phyloP scores from a whole-genome alignment of 805 yeast genomes.

The Ogataea ramenticola region DNA sequence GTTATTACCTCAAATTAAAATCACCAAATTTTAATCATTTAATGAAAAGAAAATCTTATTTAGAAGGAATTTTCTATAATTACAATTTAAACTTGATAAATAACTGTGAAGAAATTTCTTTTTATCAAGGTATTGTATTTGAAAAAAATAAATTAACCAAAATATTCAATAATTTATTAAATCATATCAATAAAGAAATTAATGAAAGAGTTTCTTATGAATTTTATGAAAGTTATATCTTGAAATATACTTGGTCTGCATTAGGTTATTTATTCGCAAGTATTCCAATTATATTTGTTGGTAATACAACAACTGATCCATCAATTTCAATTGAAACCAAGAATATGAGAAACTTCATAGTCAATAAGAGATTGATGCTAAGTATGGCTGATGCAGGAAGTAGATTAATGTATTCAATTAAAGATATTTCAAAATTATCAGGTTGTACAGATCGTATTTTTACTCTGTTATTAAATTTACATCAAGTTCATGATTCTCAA shows the following conservation, averaged over 20 bases:
- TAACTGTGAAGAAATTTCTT: slow-evolving; percentile 90
- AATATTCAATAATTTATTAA: slow-evolving; percentile 48
- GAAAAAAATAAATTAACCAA: slow-evolving; percentile 62
- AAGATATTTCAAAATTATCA: slow-evolving; percentile 83
- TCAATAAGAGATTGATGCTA: slow-evolving; percentile 83
- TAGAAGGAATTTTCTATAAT: slow-evolving; percentile 86
- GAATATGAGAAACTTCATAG: slow-evolving; percentile 82
- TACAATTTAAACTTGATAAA: slow-evolving; percentile 79
- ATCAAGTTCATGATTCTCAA: slow-evolving; percentile 66
- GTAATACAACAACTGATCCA: slow-evolving; percentile 7
- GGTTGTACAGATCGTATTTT: slow-evolving; percentile 88
- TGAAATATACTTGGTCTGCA: slow-evolving; percentile 92
- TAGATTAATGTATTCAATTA: slow-evolving; percentile 87
- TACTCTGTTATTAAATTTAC: slow-evolving; percentile 65
- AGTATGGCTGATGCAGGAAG: slow-evolving; percentile 94
- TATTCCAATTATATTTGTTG: slow-evolving; percentile 71
- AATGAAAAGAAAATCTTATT: slow-evolving; percentile 61
- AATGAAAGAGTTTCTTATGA: slow-evolving; percentile 62
- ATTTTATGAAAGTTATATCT: slow-evolving; percentile 74
- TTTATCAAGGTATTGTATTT: slow-evolving; percentile 79
- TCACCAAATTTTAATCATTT: slow-evolving; percentile 84
- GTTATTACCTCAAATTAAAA: slow-evolving; percentile 57
- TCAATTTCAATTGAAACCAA: slow-evolving; percentile 31
- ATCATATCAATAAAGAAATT: slow-evolving; percentile 28
- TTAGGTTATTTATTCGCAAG: slow-evolving; percentile 90